Evolutionary conservation across 2,329 filamentous ascomycete species (phyloP).

Genomic region (Pseudocercospora macadamiae): DNA sequence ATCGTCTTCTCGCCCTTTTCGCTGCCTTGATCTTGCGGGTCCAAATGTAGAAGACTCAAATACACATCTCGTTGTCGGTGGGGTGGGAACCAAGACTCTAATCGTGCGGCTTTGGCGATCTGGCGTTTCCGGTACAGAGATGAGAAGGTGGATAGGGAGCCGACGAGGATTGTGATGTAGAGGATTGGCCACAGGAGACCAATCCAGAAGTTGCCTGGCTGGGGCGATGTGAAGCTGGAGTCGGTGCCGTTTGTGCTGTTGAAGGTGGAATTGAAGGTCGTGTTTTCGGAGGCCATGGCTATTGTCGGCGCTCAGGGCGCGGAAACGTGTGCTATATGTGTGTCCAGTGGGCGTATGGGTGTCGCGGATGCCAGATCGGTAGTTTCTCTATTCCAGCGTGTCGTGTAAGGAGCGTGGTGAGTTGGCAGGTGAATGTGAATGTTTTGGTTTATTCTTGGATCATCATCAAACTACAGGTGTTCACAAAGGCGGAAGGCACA

Average conservation of each 20-base stretch:
- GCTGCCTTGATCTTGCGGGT: constrained; percentile 47
- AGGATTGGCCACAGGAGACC: constrained; percentile 83
- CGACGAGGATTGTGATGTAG: constrained; percentile 84
- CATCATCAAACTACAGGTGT: constrained; percentile 2
- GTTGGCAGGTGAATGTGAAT: constrained; percentile 5
- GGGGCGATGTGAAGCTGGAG: constrained; percentile 26
- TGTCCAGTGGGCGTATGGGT: constrained; percentile 1
- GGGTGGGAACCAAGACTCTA: constrained; percentile 91
- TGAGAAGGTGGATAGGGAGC: constrained; percentile 89
- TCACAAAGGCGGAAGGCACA: constrained; percentile 9
- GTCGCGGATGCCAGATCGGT: neutral
- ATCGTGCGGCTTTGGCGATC: constrained; percentile 74
- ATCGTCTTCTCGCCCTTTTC: constrained; percentile 67
- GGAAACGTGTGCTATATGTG: neutral
- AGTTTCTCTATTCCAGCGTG: neutral
- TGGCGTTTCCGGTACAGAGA: constrained; percentile 92
- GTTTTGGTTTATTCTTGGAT: constrained; percentile 7
- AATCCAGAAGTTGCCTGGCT: constrained; percentile 61
- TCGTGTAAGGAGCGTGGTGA: constrained; percentile 13
- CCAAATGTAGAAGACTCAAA: constrained; percentile 84
- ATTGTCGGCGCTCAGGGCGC: constrained; percentile 21
- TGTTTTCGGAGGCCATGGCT: constrained; percentile 32
- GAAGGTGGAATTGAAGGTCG: constrained; percentile 32
- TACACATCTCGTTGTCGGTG: constrained; percentile 95
- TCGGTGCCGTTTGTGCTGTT: constrained; percentile 29